phyloP scores from a whole-genome alignment of 768 basidiomycete species.

The Rhizopogon vulgaris region DNA sequence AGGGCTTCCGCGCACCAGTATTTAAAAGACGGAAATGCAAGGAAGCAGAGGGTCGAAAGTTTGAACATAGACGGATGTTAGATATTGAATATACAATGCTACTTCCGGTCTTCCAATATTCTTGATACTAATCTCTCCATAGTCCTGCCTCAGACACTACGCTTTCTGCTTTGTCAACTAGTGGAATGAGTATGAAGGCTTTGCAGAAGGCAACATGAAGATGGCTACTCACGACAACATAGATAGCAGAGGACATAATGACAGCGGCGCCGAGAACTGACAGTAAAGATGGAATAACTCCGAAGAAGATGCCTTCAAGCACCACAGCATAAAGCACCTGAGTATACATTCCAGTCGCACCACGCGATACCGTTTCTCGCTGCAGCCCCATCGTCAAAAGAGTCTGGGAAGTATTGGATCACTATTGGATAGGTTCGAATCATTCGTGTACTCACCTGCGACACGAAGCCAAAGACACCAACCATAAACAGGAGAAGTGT shows the following conservation, averaged over 20 bases:
- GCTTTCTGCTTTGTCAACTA: not conserved
- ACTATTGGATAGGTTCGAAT: not conserved
- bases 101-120: too few relatives aligned
- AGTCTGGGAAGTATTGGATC: slow-evolving; percentile 24
- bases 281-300: slow-evolving; percentile 47
- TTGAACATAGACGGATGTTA: too few relatives aligned
- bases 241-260: slow-evolving; percentile 58
- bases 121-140: too few relatives aligned
- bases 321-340: slow-evolving; percentile 59
- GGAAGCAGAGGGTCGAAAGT: too few relatives aligned
- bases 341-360: slow-evolving; percentile 54
- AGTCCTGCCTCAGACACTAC: too few relatives aligned
- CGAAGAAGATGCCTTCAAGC: slow-evolving; percentile 64
- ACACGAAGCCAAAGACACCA: slow-evolving; percentile 10
- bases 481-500: slow-evolving; percentile 8
- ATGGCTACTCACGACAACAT: slow-evolving; percentile 48
- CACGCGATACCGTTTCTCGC: slow-evolving; percentile 58
- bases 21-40: too few relatives aligned
- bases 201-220: not conserved
- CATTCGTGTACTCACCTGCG: slow-evolving; percentile 10
- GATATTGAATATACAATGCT: slow-evolving; percentile 14
- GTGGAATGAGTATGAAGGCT: not conserved
- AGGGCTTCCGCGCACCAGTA: too few relatives aligned
- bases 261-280: slow-evolving; percentile 59
- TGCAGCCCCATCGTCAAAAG: slow-evolving; percentile 58